Base-by-base conservation (phyloP, 371 early-diverging fungal species). In the Basidiobolus meristosporus region DNA sequence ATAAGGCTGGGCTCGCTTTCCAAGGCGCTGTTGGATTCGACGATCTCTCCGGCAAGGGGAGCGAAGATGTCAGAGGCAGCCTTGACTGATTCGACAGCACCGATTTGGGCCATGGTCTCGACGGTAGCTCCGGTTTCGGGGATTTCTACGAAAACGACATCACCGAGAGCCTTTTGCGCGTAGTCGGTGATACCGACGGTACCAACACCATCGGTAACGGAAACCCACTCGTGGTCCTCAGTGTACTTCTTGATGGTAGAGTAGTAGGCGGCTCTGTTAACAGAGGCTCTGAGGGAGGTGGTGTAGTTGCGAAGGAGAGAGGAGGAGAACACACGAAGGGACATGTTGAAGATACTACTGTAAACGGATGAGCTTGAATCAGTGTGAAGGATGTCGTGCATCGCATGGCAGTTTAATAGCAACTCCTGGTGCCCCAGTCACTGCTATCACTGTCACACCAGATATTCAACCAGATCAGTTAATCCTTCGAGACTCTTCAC, bases 21-120 rank as follows among this genome's bases (percentile, higher is more conserved):
- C 38, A 92, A 68, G 1, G 33, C 48, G 3, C 42, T 46, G 60
- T 95, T 95, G 52, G 71, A 70, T 43, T 76, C 81, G 31, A 82
- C 60, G 43, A 96, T 63, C 45, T 72, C 68, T 44, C 96, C 96
- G 43, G 70, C 52, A 31, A 90, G 62, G 39, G 96, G 96, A 23
- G 92, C 66, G 57, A 79, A 89, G 41, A 96, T 73, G 46, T 96
- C 95, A 49, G 73, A 70, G 34, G 87, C 90, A 44, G 92, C 93
- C 72, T 96, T 96, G 50, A 96, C 96, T 32, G 82, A 80, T 60
- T 96, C 96, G 42, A 96, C 85, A 22, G 82, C 79, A 44, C 84
- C 87, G 28, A 90, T 65, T 51, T 55, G 52, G 18, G 70, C 85
- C 79, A 56, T 32, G 20, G 26, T 46, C 7, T 57, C 61, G 14